Evolutionary conservation across 2,329 filamentous ascomycete genomes (phyloP).

Genomic region (Cordyceps cicadae): DNA sequence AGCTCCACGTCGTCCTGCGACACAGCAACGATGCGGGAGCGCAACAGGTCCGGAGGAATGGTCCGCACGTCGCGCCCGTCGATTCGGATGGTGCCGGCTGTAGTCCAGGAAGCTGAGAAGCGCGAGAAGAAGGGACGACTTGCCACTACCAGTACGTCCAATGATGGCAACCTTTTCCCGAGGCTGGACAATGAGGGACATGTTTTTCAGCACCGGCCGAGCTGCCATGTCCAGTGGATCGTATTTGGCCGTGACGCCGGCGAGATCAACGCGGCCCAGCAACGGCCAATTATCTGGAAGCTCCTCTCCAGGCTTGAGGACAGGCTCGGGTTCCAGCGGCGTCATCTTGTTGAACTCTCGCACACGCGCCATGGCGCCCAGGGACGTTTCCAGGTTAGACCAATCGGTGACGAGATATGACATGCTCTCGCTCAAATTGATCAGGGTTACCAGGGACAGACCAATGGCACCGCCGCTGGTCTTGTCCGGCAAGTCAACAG

Average conservation of each 20-base stretch:
- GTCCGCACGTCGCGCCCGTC: conserved; percentile 10
- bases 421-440: conserved; percentile 7
- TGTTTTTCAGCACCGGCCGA: conserved; percentile 4
- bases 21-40: conserved; percentile 21
- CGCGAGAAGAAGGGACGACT: conserved; percentile 6
- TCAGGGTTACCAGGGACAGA: conserved; percentile 3
- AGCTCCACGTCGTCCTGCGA: conserved; percentile 20
- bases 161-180: conserved; percentile 10
- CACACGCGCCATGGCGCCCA: conserved; percentile 6
- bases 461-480: conserved; percentile 6
- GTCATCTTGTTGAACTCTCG: conserved; percentile 6
- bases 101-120: conserved; percentile 9
- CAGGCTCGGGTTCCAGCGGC: conserved; percentile 1
- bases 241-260: conserved; percentile 8
- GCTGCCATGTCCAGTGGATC: conserved; percentile 1
- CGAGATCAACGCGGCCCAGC: conserved; percentile 6
- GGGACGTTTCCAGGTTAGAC: conserved; percentile 10
- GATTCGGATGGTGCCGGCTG: conserved; percentile 10
- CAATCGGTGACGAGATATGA: conserved; percentile 6
- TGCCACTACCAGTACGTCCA: conserved; percentile 12
- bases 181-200: conserved; percentile 5
- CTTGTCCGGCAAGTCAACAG: neutral
- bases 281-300: conserved; percentile 8
- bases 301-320: neutral
- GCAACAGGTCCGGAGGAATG: conserved; percentile 13